phyloP scores from a whole-genome alignment of 768 basidiomycete genomes.

The Asterophora parasitica region DNA sequence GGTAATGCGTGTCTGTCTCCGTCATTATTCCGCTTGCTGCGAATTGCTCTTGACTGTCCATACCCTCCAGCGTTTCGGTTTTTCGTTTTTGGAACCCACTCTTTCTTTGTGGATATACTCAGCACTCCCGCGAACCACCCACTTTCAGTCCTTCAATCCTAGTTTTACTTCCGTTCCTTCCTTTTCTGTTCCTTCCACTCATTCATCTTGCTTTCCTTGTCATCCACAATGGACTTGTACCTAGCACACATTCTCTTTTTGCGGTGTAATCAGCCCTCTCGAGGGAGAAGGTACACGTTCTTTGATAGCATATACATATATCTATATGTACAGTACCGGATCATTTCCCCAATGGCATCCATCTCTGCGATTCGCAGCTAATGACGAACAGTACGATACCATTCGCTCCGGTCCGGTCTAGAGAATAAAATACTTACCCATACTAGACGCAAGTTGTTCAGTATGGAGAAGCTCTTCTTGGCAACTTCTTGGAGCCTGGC shows the following conservation, averaged over 20 bases:
- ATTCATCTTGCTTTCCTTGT: constrained; percentile 10
- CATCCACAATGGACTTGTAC: constrained; percentile 21
- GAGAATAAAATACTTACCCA: no score
- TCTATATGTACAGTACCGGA: constrained; percentile 14
- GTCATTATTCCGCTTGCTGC: background rate
- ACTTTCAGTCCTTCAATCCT: constrained; percentile 6
- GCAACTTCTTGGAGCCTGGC: no score
- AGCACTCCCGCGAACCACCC: background rate
- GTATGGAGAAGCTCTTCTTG: no score
- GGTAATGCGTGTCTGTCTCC: constrained; percentile 22
- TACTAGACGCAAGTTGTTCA: no score
- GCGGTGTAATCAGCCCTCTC: constrained; percentile 3
- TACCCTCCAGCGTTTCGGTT: background rate
- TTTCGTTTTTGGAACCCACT: background rate
- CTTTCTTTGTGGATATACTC: constrained; percentile 2
- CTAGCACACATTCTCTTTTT: constrained; percentile 13
- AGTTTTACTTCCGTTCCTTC: background rate
- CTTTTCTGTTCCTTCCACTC: constrained; percentile 2
- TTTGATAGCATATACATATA: constrained; percentile 13
- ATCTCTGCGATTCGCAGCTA: background rate
- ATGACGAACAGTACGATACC: background rate
- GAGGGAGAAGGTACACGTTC: constrained; percentile 2
- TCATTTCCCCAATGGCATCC: constrained; percentile 5
- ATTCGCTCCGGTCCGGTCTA: no score
- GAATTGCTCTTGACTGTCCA: background rate